Percentiles rank a stretch among this genome's conserved stretches.
Conservation (phyloP, 495 filamentous ascomycete species). For the Rhizodiscina lignyota region DNA sequence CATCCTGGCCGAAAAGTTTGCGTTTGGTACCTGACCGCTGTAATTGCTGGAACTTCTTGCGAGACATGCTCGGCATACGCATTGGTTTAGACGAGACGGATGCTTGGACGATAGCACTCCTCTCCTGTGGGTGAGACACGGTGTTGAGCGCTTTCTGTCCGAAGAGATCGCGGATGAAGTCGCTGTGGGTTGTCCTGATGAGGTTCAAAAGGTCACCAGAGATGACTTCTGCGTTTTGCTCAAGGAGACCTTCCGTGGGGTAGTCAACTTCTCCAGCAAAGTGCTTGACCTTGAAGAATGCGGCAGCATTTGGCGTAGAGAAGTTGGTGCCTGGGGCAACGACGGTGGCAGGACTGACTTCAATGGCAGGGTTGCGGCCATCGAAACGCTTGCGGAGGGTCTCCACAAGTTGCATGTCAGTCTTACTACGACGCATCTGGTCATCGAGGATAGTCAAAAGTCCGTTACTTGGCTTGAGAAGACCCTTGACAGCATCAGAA, state of each 20-base stretch:
- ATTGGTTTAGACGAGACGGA: conserved; percentile 88
- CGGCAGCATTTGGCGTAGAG: conserved; percentile 54
- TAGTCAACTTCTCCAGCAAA: conserved; percentile 98
- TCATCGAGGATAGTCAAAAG: conserved; percentile 89
- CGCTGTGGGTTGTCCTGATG: conserved; percentile 69
- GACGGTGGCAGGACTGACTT: conserved; percentile 48
- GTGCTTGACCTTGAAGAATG: conserved; percentile 80
- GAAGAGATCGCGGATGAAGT: conserved; percentile 79
- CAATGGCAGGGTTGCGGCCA: conserved; percentile 79
- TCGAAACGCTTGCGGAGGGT: conserved; percentile 84
- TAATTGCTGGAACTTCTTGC: conserved; percentile 41
- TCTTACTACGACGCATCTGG: conserved; percentile 75
- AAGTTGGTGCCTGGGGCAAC: conserved; percentile 67
- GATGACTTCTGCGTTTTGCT: conserved; percentile 91
- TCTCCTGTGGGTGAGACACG: conserved; percentile 78
- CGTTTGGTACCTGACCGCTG: conserved; percentile 18
- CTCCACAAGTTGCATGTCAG: conserved; percentile 77
- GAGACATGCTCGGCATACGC: conserved; percentile 83
- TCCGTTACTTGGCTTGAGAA: conserved; percentile 85
- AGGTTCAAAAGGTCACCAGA: conserved; percentile 93
- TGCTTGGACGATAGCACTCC: conserved; percentile 83
- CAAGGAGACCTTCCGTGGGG: conserved; percentile 62
- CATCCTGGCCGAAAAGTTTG: conserved; percentile 28
- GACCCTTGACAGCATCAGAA: conserved; percentile 74
- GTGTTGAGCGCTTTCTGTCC: conserved; percentile 85